These are phyloP conservation scores for Conoideocrella luteorostrata DNA, from an alignment of 2,329 filamentous ascomycete genomes.

Conservation along the genomic window DNA sequence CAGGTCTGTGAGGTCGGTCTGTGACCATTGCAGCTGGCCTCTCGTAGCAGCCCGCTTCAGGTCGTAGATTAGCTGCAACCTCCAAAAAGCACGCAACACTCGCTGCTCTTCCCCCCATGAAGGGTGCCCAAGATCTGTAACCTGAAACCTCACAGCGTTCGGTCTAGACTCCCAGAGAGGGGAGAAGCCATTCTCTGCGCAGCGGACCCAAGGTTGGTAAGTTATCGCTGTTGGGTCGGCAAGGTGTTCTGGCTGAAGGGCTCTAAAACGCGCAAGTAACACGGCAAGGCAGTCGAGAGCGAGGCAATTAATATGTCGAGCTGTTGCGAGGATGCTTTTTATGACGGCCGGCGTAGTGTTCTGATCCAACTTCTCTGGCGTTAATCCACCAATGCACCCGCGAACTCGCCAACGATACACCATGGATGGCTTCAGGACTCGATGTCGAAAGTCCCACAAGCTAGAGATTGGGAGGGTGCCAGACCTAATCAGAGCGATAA, in stretches of 20 bases:
- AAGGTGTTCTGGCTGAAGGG: background rate
- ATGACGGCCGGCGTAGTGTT: background rate
- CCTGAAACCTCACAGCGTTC: background rate
- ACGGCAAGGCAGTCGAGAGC: background rate
- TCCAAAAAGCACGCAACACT: background rate
- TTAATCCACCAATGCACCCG: background rate
- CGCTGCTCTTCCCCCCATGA: background rate
- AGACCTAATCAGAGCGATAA: background rate
- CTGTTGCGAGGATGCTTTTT: background rate
- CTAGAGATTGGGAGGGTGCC: background rate
- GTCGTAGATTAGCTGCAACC: background rate
- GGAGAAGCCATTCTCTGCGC: background rate
- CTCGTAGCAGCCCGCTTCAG: background rate
- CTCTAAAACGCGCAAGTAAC: background rate
- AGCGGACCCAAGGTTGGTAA: no score
- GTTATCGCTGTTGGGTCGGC: no score
- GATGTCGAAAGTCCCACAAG: background rate
- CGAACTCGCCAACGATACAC: background rate
- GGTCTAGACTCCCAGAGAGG: background rate
- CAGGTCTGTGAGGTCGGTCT: background rate
- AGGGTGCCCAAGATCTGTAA: background rate
- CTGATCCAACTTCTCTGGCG: background rate
- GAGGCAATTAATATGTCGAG: background rate
- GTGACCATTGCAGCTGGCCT: background rate
- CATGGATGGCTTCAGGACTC: background rate